phyloP scores from a whole-genome alignment of 495 filamentous ascomycete genomes.

The Acidomyces sp. region DNA sequence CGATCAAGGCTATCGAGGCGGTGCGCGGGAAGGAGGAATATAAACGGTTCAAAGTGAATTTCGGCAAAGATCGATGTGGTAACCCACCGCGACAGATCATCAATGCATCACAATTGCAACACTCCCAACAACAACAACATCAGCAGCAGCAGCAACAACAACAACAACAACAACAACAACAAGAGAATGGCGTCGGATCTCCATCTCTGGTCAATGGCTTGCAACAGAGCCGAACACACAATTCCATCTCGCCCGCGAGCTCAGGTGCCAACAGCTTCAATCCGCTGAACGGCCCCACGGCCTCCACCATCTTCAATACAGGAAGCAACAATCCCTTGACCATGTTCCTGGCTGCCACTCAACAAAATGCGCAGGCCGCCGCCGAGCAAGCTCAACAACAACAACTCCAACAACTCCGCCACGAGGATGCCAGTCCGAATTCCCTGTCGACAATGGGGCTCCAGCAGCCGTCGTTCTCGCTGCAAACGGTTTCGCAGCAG shows the following conservation, averaged over 20 bases:
- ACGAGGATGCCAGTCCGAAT: constrained; percentile 19
- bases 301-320: constrained; percentile 62
- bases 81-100: constrained; percentile 83
- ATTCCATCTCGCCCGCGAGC: constrained; percentile 56
- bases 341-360: constrained; percentile 52
- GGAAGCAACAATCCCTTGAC: constrained; percentile 75
- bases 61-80: constrained; percentile 95
- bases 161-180: constrained; percentile 39
- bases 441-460: not conserved
- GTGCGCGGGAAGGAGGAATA: constrained; percentile 91
- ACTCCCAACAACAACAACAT: constrained; percentile 35
- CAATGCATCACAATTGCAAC: constrained; percentile 42
- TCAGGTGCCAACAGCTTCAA: constrained; percentile 45
- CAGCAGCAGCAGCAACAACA: constrained; percentile 26
- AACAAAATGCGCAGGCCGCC: constrained; percentile 42
- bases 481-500: constrained; percentile 41
- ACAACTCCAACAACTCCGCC: constrained; percentile 6
- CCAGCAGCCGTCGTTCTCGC: constrained; percentile 17
- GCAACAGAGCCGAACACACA: constrained; percentile 41
- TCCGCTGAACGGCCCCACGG: constrained; percentile 44
- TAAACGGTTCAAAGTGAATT: constrained; percentile 97
- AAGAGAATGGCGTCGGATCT: constrained; percentile 32
- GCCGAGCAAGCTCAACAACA: constrained; percentile 33
- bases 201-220: constrained; percentile 49
- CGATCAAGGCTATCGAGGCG: constrained; percentile 97